Conservation (phyloP, 345 rosid species). For the Kandelia obovata region DNA sequence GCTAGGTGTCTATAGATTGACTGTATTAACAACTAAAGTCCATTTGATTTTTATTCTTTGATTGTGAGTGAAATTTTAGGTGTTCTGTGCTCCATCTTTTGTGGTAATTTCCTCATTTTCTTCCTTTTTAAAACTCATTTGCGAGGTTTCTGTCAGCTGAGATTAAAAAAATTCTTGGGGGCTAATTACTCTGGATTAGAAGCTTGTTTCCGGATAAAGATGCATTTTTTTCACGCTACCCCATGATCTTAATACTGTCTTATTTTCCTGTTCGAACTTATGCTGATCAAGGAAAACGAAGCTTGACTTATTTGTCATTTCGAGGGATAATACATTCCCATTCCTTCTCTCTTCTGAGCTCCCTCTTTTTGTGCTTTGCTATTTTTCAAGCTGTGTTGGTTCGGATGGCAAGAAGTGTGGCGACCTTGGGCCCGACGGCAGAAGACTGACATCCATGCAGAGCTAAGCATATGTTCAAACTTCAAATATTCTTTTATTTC, state of each 20-base stretch:
- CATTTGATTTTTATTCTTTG: constrained; percentile 22
- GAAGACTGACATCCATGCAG: too few relatives aligned
- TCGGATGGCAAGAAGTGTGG: too few relatives aligned
- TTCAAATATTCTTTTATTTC: too few relatives aligned
- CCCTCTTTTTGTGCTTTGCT: too few relatives aligned
- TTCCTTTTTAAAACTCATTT: background rate
- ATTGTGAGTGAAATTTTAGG: constrained; percentile 26
- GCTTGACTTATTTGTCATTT: background rate
- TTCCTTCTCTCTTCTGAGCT: too few relatives aligned
- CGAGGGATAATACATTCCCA: too few relatives aligned
- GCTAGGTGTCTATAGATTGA: background rate
- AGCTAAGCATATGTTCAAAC: too few relatives aligned
- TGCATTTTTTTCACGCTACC: constrained; percentile 11
- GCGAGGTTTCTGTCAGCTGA: too few relatives aligned
- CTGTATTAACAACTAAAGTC: background rate
- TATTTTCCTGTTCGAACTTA: constrained; percentile 14
- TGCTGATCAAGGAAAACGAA: constrained; percentile 6
- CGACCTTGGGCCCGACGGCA: too few relatives aligned
- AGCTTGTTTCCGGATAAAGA: constrained; percentile 27
- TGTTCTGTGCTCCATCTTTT: background rate
- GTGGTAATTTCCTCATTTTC: constrained; percentile 23
- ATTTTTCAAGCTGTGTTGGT: too few relatives aligned
- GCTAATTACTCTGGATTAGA: constrained; percentile 22
- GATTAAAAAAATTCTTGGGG: constrained; percentile 17
- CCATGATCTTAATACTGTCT: constrained; percentile 1